Evolutionary conservation across 176 grass and related monocot species (phyloP).

Genomic region (Zoysia japonica): DNA sequence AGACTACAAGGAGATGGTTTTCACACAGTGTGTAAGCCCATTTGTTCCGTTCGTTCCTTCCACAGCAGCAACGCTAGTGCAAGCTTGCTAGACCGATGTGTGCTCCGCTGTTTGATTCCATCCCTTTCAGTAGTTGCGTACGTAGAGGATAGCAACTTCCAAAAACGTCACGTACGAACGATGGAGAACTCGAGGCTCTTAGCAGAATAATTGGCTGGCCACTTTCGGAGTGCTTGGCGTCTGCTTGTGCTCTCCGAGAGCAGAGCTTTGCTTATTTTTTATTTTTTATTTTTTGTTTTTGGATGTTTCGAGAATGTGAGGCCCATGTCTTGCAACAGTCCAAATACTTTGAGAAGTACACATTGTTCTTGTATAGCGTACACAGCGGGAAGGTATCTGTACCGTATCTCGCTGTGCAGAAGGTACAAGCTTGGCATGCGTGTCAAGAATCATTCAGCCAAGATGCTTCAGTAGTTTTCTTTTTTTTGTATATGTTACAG

Average conservation of each 20-base stretch:
- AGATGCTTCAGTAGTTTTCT: neutral
- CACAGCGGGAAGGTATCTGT: conserved; percentile 30
- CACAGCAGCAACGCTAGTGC: conserved; percentile 23
- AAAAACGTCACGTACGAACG: conserved; percentile 34
- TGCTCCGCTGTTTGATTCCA: conserved; percentile 34
- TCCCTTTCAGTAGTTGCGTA: conserved; percentile 8
- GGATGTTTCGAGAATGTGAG: conserved; percentile 29
- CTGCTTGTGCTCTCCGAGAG: conserved; percentile 25
- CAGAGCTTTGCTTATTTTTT: neutral
- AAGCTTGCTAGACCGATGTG: conserved; percentile 21
- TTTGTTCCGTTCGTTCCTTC: conserved; percentile 41
- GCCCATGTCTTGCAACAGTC: conserved; percentile 11
- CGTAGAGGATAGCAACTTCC: conserved; percentile 40
- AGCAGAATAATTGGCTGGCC: conserved; percentile 21
- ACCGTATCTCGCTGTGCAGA: conserved; percentile 18
- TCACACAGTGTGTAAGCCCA: conserved; percentile 85
- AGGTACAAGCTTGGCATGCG: conserved; percentile 24
- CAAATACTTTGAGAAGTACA: conserved; percentile 29
- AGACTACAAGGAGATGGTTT: conserved; percentile 98
- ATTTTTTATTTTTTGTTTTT: neutral
- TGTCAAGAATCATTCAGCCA: conserved; percentile 1
- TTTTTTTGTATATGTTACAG: neutral
- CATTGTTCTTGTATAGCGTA: conserved; percentile 19
- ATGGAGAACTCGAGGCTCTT: conserved; percentile 4
- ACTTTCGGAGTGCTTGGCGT: conserved; percentile 38